Evolutionary conservation across 129 eudicot species (phyloP).

Genomic region (Flaveria trinervia): DNA sequence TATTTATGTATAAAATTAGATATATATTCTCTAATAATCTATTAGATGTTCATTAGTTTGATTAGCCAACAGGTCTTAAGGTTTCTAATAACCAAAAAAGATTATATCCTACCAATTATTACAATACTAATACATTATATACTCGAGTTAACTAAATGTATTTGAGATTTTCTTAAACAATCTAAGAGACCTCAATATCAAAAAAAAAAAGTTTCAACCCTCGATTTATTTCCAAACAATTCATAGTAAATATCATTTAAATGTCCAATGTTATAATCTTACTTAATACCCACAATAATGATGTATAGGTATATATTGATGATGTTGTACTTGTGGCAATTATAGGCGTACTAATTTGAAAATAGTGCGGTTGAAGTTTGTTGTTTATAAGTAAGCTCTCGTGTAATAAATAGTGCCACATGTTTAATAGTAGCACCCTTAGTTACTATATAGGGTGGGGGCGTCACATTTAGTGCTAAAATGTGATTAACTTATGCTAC

Average conservation of each 20-base stretch:
- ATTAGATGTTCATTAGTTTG: too few relatives aligned
- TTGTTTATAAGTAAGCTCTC: conserved; percentile 43
- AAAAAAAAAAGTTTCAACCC: too few relatives aligned
- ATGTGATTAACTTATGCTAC: conserved; percentile 23
- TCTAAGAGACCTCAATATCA: background rate
- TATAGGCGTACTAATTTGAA: conserved; percentile 42
- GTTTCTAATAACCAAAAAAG: too few relatives aligned
- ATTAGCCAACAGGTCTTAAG: too few relatives aligned
- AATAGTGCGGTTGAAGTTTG: conserved; percentile 39
- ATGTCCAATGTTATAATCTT: conserved; percentile 24
- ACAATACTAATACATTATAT: too few relatives aligned
- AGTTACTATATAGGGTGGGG: conserved; percentile 41
- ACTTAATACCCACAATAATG: conserved; percentile 32
- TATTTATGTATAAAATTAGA: too few relatives aligned
- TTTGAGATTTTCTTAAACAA: background rate
- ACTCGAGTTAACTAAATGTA: background rate
- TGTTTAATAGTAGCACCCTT: conserved; percentile 38
- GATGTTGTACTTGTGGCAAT: conserved; percentile 37
- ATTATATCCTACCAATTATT: too few relatives aligned
- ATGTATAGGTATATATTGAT: conserved; percentile 35
- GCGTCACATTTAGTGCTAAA: conserved; percentile 42
- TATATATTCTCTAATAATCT: too few relatives aligned
- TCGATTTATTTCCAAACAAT: too few relatives aligned
- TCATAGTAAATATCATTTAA: background rate
- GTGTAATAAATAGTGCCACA: conserved; percentile 38